Evolutionary conservation across 2,329 filamentous ascomycete genomes (phyloP), one percentile per base, ranked within the genome.

Genomic region (Calycina herbarum): DNA sequence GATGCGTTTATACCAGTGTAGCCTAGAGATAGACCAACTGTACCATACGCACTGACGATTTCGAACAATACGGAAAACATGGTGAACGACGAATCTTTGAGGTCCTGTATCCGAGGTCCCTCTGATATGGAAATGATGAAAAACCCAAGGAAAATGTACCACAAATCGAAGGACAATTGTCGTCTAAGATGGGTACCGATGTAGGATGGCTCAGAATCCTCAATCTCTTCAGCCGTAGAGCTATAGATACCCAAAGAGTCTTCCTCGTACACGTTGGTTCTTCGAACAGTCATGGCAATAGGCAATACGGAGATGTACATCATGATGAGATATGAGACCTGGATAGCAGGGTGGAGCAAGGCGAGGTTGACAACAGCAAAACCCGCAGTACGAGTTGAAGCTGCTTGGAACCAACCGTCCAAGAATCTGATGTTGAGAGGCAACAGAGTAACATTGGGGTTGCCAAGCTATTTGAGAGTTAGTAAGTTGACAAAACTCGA

Each of bases 221-320:
- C 80, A 2, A 80, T 76, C 0, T 80, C 77, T 51, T 84, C 82
- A 42, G 80, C 74, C n/a, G 79, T 75, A 24, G 79, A 79, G 60
- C 80, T 81, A 74, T 90, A 93, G 35, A 96, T 87, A 5, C 92
- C 92, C 0, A 95, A 84, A 0, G 89, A 92, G 70, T 89, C 92
- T 76, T 98, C 94, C 78, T 97, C 94, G 80, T 98, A 98, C 2
- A 97, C 94, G 76, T 98, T 98, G 66, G 94, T 97, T 69, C 92
- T 85, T 62, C 94, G 93, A 73, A 98, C 91, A 6, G 92, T 95
- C 73, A 98, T 98, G 75, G 95, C 94, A 72, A 98, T 96, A 5
- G 94, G 94, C 72, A 97, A 96, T 66, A 97, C 92, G 65, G 94
- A 97, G 68, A 98, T 97, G 78, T 98, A 98, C 95, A 98, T 98